These are phyloP conservation scores for Hymenoscyphus fructigenus DNA, from an alignment of 2,329 filamentous ascomycete species.

Conservation along the genomic window DNA sequence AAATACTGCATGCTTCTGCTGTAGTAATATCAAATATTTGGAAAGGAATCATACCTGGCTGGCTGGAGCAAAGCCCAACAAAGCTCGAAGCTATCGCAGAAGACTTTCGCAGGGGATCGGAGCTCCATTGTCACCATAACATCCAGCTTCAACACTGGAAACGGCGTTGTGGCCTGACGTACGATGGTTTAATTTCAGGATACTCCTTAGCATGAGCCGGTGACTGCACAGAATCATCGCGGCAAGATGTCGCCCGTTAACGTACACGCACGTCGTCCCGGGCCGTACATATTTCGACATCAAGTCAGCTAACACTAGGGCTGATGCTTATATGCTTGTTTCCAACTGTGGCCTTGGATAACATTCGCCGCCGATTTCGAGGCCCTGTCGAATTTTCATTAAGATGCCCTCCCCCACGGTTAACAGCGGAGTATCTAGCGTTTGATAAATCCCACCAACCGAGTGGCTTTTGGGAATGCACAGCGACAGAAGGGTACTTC, in stretches of 20 bases:
- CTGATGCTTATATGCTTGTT: neutral
- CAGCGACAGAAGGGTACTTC: neutral
- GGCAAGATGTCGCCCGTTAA: neutral
- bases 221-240: neutral
- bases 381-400: neutral
- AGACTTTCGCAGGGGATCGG: too few species aligned
- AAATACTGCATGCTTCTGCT: too few species aligned
- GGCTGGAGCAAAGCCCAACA: too few species aligned
- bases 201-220: neutral
- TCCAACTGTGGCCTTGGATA: neutral
- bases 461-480: neutral
- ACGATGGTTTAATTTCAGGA: neutral
- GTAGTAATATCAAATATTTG: too few species aligned
- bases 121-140: too few species aligned
- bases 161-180: neutral
- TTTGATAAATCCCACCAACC: neutral
- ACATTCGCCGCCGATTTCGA: neutral
- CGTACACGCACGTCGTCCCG: neutral
- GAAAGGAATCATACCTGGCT: too few species aligned
- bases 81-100: too few species aligned
- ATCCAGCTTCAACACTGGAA: too few species aligned
- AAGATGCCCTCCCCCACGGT: neutral
- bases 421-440: neutral
- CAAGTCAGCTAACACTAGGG: neutral
- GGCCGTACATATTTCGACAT: neutral